Conservation (phyloP, 352 stramenopile species). For the Pelagophyceae sp. region DNA sequence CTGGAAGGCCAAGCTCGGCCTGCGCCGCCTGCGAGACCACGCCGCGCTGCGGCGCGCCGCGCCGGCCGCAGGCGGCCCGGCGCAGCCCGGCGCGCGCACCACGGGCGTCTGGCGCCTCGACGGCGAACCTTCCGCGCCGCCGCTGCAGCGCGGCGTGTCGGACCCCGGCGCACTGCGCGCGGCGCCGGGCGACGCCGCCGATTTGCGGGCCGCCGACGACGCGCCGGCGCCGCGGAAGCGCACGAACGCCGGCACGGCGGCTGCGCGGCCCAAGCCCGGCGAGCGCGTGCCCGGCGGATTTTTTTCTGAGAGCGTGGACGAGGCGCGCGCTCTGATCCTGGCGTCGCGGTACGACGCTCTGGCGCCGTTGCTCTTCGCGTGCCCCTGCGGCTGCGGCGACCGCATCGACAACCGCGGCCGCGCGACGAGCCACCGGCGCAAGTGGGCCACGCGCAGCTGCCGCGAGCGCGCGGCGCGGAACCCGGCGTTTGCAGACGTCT, state of each 20-base stretch:
- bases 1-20: neutral
- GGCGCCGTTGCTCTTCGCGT: neutral
- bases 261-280: too few species aligned
- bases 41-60: too few species aligned
- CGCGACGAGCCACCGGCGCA: neutral
- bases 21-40: too few species aligned
- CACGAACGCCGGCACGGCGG: neutral
- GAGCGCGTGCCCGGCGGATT: neutral
- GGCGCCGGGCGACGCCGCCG: neutral
- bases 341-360: neutral
- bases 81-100: neutral
- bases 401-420: constrained; percentile 1
- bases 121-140: too few species aligned
- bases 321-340: neutral
- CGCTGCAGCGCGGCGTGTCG: neutral
- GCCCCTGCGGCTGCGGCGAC: constrained; percentile 6
- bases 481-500: neutral
- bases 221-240: neutral
- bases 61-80: neutral
- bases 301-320: neutral
- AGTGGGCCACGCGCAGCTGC: constrained; percentile 7
- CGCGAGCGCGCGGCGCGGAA: neutral
- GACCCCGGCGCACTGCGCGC: neutral
- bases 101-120: too few species aligned
- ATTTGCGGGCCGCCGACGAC: neutral